phyloP scores from a whole-genome alignment of 2,329 filamentous ascomycete genomes.

The Trichoderma gracile region DNA sequence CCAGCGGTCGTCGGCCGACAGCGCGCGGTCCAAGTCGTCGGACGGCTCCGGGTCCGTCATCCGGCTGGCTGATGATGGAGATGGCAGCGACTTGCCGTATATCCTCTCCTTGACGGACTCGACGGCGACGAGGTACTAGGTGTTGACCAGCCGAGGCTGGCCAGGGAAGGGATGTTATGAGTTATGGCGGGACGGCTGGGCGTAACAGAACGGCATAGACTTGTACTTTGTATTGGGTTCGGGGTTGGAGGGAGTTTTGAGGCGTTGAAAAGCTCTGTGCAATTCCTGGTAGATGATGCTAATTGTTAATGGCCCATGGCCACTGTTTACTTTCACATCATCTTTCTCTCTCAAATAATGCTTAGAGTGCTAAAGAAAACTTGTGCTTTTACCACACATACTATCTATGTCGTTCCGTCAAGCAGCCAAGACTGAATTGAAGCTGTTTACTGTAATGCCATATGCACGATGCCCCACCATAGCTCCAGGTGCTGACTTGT shows the following conservation, averaged over 20 bases:
- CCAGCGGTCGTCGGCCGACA: slow-evolving; percentile 44
- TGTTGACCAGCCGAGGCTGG: neutral
- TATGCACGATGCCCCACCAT: slow-evolving; percentile 2
- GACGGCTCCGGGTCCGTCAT: slow-evolving; percentile 49
- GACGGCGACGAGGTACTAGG: slow-evolving; percentile 32
- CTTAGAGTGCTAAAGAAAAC: too few relatives aligned
- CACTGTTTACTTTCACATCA: neutral
- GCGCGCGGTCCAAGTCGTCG: slow-evolving; percentile 43
- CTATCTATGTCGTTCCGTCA: too few relatives aligned
- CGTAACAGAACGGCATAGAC: neutral
- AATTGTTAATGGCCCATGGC: neutral
- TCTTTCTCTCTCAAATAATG: neutral
- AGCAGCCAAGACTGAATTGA: too few relatives aligned
- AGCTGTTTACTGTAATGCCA: slow-evolving; percentile 6
- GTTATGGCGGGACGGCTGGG: neutral
- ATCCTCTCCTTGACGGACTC: slow-evolving; percentile 41
- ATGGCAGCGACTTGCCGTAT: slow-evolving; percentile 40
- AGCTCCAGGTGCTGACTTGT: neutral
- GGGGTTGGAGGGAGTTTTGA: neutral
- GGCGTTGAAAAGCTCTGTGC: neutral
- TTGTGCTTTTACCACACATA: too few relatives aligned
- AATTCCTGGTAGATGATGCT: neutral
- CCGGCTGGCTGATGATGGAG: slow-evolving; percentile 46
- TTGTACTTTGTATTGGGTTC: neutral
- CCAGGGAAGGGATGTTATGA: neutral